A percentile compares a stretch with the other conserved stretches of the same genome.
These are phyloP conservation scores for Phyllosticta citriasiana DNA, from an alignment of 2,329 filamentous ascomycete genomes.

Conservation along the genomic window DNA sequence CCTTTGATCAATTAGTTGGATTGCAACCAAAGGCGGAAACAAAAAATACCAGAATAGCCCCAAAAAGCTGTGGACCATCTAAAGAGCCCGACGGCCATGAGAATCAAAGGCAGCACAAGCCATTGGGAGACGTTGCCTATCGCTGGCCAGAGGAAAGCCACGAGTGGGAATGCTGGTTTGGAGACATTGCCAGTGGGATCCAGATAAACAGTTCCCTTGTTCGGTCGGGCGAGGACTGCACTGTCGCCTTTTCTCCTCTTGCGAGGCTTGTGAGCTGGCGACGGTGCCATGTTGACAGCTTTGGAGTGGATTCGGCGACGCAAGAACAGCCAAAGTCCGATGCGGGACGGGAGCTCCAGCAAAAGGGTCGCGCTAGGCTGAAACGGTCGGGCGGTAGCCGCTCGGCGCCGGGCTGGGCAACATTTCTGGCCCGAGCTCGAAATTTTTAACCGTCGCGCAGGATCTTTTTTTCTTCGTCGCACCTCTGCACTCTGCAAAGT, in stretches of 20 bases:
- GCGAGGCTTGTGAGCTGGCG: conserved; percentile 31
- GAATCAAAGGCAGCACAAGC: conserved; percentile 75
- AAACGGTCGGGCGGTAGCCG: neutral
- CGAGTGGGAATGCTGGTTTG: conserved; percentile 74
- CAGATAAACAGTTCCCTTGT: conserved; percentile 31
- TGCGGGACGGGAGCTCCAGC: neutral
- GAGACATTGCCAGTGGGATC: conserved; percentile 34
- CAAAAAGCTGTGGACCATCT: conserved; percentile 87
- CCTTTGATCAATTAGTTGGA: conserved; percentile 38
- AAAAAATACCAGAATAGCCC: conserved; percentile 73
- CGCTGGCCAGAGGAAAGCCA: conserved; percentile 89
- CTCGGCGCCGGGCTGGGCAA: neutral
- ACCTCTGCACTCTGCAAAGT: conserved; percentile 13
- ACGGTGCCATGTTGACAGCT: conserved; percentile 18
- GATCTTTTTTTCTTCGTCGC: conserved; percentile 12
- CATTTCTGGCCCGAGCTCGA: conserved; percentile 9
- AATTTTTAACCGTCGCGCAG: conserved; percentile 12
- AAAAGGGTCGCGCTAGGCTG: neutral
- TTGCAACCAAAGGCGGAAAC: neutral
- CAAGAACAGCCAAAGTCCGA: neutral
- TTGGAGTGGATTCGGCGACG: neutral
- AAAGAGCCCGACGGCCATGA: conserved; percentile 87
- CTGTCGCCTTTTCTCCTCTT: conserved; percentile 34
- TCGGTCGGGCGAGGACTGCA: conserved; percentile 27
- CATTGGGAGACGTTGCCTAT: conserved; percentile 79